These are phyloP conservation scores for Lagenidium giganteum DNA, from an alignment of 352 stramenopile genomes.

Conservation along the genomic window DNA sequence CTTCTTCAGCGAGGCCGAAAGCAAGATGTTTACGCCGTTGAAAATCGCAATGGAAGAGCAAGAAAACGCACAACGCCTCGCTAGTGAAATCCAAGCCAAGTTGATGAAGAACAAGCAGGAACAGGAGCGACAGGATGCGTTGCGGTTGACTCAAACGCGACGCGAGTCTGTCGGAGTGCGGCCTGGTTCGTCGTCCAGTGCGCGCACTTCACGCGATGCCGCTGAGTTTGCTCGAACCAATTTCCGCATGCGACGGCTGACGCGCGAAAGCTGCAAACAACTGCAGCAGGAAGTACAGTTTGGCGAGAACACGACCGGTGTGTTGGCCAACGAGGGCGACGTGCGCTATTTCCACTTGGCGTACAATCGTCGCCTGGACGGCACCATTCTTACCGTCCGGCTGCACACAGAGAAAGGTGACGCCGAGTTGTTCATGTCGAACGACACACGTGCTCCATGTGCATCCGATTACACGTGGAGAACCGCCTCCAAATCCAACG, in stretches of 20 bases:
- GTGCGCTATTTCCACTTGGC: constrained; percentile 56
- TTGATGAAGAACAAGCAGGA: constrained; percentile 64
- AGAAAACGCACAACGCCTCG: constrained; percentile 29
- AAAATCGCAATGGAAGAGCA: constrained; percentile 36
- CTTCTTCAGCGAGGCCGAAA: constrained; percentile 51
- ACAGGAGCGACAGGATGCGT: constrained; percentile 39
- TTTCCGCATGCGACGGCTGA: constrained; percentile 44
- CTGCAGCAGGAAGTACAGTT: constrained; percentile 43
- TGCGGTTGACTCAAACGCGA: constrained; percentile 29
- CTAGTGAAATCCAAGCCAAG: constrained; percentile 43
- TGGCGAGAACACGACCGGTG: constrained; percentile 30
- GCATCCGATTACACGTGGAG: constrained; percentile 70
- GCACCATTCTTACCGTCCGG: constrained; percentile 55
- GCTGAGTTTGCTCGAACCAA: too few relatives aligned
- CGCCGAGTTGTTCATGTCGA: constrained; percentile 65
- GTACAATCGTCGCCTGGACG: constrained; percentile 25
- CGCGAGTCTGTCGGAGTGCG: constrained; percentile 10
- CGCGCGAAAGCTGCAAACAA: constrained; percentile 46
- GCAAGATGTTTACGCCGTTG: constrained; percentile 47
- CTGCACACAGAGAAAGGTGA: constrained; percentile 39
- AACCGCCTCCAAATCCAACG: constrained; percentile 17
- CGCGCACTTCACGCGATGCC: not conserved
- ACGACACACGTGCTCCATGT: constrained; percentile 57
- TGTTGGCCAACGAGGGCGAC: constrained; percentile 15
- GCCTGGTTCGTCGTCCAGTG: not conserved